Conservation (phyloP, 768 basidiomycete species). For the Boletus speciosus region DNA sequence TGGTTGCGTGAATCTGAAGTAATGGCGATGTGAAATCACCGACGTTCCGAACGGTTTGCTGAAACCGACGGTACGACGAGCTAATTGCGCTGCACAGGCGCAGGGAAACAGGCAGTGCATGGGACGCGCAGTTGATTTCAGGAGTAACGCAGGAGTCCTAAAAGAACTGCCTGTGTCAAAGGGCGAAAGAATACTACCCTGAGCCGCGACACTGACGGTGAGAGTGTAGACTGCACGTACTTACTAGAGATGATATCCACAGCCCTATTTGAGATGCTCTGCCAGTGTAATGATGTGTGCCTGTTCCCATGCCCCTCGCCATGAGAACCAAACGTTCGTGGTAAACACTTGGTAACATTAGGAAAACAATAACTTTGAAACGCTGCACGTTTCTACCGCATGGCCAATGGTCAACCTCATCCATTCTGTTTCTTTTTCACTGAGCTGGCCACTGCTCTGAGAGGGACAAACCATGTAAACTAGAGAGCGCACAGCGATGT, state of each 20-base stretch:
- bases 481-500: neutral
- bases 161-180: neutral
- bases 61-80: neutral
- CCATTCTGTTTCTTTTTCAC: neutral
- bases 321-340: no score
- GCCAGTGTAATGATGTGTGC: neutral
- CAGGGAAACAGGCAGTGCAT: neutral
- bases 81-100: neutral
- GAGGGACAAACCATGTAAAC: neutral
- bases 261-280: constrained; percentile 1
- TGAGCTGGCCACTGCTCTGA: neutral
- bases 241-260: neutral
- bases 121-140: neutral
- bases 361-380: neutral
- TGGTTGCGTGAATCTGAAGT: constrained; percentile 2
- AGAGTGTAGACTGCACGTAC: neutral
- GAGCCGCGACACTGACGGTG: neutral
- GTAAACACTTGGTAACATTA: neutral
- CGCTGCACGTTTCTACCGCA: constrained; percentile 11
- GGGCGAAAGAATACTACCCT: neutral
- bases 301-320: neutral
- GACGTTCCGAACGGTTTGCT: neutral
- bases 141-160: neutral
- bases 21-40: neutral
- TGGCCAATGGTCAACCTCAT: neutral